phyloP scores from a whole-genome alignment of 2,329 filamentous ascomycete species.

The Colletotrichum sp. region DNA sequence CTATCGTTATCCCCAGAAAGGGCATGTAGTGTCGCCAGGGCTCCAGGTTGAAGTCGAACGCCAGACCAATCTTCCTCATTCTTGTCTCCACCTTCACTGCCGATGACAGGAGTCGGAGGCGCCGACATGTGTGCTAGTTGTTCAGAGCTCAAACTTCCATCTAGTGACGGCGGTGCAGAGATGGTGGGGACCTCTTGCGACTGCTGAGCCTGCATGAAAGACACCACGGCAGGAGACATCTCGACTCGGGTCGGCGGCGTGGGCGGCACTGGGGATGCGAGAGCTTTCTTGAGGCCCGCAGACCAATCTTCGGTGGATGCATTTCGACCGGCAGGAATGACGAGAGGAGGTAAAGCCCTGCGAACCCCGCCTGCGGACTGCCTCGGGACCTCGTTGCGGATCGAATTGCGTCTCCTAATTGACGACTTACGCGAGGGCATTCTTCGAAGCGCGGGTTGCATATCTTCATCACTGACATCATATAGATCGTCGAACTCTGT shows the following conservation, averaged over 20 bases:
- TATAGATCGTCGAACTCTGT: conserved; percentile 89
- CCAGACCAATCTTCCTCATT: conserved; percentile 73
- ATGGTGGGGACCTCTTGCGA: conserved; percentile 72
- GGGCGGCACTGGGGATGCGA: conserved; percentile 63
- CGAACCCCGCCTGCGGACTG: conserved; percentile 36
- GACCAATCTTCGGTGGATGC: conserved; percentile 46
- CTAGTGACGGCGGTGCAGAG: conserved; percentile 85
- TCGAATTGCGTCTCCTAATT: conserved; percentile 50
- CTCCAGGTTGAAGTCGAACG: conserved; percentile 78
- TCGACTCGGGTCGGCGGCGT: conserved; percentile 72
- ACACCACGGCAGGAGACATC: conserved; percentile 77
- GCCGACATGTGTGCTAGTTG: conserved; percentile 84
- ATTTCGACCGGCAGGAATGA: conserved; percentile 52
- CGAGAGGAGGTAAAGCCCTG: conserved; percentile 50
- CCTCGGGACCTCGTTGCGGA: not conserved
- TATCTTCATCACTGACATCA: conserved; percentile 82
- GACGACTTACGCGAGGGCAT: conserved; percentile 30
- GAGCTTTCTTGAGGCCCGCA: conserved; percentile 50
- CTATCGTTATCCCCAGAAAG: conserved; percentile 62
- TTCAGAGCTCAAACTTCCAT: conserved; percentile 88
- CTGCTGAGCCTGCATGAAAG: conserved; percentile 70
- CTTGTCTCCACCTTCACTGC: conserved; percentile 55
- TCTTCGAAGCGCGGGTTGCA: conserved; percentile 27
- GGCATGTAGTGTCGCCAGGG: conserved; percentile 80
- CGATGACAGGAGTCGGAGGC: conserved; percentile 81